A percentile compares a stretch with the other conserved stretches of the same genome.
Conservation (phyloP, 2,329 filamentous ascomycete genomes). For the Whalleya microplaca region DNA sequence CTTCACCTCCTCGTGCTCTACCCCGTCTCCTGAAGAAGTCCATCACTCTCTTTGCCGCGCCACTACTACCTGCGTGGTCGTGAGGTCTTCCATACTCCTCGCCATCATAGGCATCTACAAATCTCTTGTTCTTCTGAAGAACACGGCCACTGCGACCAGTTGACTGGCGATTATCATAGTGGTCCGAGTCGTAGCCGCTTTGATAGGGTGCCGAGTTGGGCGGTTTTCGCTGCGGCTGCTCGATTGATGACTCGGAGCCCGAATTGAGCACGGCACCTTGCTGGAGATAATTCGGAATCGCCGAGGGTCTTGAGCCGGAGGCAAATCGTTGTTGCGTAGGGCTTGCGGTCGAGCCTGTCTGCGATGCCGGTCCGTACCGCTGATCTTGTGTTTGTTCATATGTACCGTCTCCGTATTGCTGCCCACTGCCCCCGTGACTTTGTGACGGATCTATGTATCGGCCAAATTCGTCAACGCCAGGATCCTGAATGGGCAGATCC, state of each 20-base stretch:
- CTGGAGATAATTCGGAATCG: conserved; percentile 52
- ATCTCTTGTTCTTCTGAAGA: conserved; percentile 85
- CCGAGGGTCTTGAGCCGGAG: conserved; percentile 46
- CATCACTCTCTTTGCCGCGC: conserved; percentile 91
- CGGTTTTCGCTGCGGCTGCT: conserved; percentile 47
- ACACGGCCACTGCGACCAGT: conserved; percentile 52
- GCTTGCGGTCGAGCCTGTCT: conserved; percentile 34
- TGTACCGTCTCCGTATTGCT: conserved; percentile 44
- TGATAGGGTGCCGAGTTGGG: conserved; percentile 50
- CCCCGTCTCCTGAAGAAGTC: conserved; percentile 93
- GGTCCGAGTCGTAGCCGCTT: conserved; percentile 48
- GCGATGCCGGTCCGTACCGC: conserved; percentile 32
- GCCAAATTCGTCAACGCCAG: conserved; percentile 42
- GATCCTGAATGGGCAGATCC: conserved; percentile 57
- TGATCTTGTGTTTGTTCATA: conserved; percentile 42
- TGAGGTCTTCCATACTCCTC: conserved; percentile 62
- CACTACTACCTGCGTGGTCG: conserved; percentile 79
- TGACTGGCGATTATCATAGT: conserved; percentile 45
- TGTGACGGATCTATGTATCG: conserved; percentile 40
- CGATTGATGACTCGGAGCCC: conserved; percentile 58
- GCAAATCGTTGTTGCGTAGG: conserved; percentile 47
- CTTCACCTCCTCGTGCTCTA: conserved; percentile 68
- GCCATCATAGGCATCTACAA: conserved; percentile 85
- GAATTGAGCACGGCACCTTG: conserved; percentile 52
- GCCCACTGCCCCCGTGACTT: conserved; percentile 17